Base-by-base conservation (phyloP, 2,329 filamentous ascomycete species). In the Paramyrothecium roridum region DNA sequence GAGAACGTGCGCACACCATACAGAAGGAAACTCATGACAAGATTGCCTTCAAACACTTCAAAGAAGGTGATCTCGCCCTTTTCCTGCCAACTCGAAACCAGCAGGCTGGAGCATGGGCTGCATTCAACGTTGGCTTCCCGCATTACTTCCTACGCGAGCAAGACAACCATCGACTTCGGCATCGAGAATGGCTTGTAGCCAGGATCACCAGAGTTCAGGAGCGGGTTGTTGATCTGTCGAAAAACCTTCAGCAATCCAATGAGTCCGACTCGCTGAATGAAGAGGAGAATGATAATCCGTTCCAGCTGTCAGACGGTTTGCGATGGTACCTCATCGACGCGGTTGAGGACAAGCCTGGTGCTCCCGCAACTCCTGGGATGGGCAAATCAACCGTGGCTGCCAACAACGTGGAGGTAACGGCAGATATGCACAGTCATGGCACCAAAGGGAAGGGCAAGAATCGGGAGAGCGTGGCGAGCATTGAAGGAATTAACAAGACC, bases 291-390 rank as follows among this genome's bases (percentile, higher is more conserved):
- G 95, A 98, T 61, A 99, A 99, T 66, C 95, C 95, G 0, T 99
- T 99, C 70, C 93, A 97, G 65, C 81, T 99, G 13, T 96, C 92
- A 0, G 95, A 99, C 65, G 95, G 95, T 3, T 76, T 99, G 50
- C 86, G 93, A 34, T 99, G 95, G 95, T 98, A 97, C 72, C 82
- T 99, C 7, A 87, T 99, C 37, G 93, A 99, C 68, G 95, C 95
- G 0, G 82, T 85, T 2, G 95, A 99, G 73, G 95, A 99, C 72
- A 97, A 96, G 67, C 86, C 91, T 1, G 89, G 89, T 1, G 93
- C 92, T 2, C 95, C 95, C 1, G 88, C 89, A n/a, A 98, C 93
- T 0, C 93, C 95, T 0, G 93, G 93, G 0, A 82, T 96, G 54
- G 91, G 90, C 43, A 96, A 96, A 71, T 93, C 88, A 61, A 98